Evolutionary conservation across 139 green algal species (phyloP).

Genomic region (Haematococcus lacustris): DNA sequence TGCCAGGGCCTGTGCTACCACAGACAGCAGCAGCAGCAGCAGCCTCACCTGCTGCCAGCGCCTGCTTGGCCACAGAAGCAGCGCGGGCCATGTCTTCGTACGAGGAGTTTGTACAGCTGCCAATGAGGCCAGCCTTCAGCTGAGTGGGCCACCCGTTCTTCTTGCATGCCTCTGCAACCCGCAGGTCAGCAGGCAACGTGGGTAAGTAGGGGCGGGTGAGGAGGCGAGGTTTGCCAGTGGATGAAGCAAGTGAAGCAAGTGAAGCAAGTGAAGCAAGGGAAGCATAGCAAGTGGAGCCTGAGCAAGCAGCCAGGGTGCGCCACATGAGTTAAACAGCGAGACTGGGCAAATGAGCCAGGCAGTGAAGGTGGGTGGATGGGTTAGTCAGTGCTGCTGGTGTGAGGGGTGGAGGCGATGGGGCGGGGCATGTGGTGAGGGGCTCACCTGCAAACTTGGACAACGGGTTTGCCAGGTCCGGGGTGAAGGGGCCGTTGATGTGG

Average conservation of each 20-base stretch:
- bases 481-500: slow-evolving; percentile 94
- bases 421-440: too few relatives aligned
- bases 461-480: slow-evolving; percentile 79
- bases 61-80: slow-evolving; percentile 60
- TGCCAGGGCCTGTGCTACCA: not conserved
- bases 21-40: too few relatives aligned
- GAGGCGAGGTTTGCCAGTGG: too few relatives aligned
- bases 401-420: not conserved
- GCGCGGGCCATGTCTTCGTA: slow-evolving; percentile 93
- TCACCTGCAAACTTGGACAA: slow-evolving; percentile 49
- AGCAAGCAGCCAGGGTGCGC: too few relatives aligned
- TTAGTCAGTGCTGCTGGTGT: not conserved
- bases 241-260: too few relatives aligned
- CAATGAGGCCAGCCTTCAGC: slow-evolving; percentile 83
- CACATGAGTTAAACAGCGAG: too few relatives aligned
- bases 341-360: too few relatives aligned
- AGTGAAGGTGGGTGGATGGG: not conserved
- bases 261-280: too few relatives aligned
- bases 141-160: slow-evolving; percentile 73
- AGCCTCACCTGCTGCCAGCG: slow-evolving; percentile 49
- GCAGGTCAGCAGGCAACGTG: too few relatives aligned
- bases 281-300: too few relatives aligned
- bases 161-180: slow-evolving; percentile 69
- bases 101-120: slow-evolving; percentile 86
- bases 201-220: too few relatives aligned